These are phyloP conservation scores for Botrytis pseudocinerea DNA, from an alignment of 2,329 filamentous ascomycete genomes.

Conservation along the genomic window DNA sequence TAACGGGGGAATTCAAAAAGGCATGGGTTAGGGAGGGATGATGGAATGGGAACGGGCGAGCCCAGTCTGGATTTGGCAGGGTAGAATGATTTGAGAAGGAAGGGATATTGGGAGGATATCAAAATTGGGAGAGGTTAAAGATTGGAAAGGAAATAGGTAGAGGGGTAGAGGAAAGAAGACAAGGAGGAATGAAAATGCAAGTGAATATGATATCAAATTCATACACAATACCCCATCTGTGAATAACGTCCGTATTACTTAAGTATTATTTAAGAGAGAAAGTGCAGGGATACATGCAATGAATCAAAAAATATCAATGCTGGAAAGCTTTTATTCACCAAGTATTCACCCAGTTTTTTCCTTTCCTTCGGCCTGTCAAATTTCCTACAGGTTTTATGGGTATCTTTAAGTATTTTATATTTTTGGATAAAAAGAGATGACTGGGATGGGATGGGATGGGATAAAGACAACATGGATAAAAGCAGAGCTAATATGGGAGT, in stretches of 20 bases:
- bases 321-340: background rate
- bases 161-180: background rate
- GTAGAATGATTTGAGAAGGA: background rate
- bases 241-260: background rate
- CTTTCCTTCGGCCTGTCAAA: background rate
- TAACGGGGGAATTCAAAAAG: background rate
- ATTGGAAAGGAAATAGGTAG: no score
- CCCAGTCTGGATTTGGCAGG: background rate
- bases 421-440: no score
- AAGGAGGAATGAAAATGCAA: background rate
- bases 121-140: background rate
- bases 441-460: background rate
- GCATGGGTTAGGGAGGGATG: background rate
- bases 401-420: no score
- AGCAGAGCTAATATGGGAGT: background rate
- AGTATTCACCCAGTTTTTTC: no score
- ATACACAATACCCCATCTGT: background rate
- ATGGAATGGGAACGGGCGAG: background rate
- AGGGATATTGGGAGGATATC: background rate
- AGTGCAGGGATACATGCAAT: no score
- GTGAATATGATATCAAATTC: background rate
- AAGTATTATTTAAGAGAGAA: background rate
- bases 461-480: background rate
- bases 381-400: background rate
- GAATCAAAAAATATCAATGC: background rate